A percentile compares a stretch with the other conserved stretches of the same genome.
These are phyloP conservation scores for Morella rubra DNA, from an alignment of 306 rosid genomes.

Conservation along the genomic window DNA sequence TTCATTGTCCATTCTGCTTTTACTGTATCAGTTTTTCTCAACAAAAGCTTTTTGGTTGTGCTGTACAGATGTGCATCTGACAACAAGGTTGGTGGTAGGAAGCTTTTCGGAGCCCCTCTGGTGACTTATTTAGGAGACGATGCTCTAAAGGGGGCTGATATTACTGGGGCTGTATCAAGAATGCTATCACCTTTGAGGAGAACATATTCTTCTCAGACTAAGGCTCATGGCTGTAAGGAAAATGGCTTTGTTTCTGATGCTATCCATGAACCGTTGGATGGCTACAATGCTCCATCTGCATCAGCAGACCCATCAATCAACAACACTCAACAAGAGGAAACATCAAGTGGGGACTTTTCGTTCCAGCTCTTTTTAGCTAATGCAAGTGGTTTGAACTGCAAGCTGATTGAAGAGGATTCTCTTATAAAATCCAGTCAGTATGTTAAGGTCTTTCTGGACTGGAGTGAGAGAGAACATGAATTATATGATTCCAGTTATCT, in stretches of 20 bases:
- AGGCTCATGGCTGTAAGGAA: constrained; percentile 61
- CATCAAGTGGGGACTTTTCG: constrained; percentile 51
- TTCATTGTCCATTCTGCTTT: background rate
- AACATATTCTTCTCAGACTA: constrained; percentile 45
- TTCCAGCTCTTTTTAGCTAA: constrained; percentile 65
- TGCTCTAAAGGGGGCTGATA: constrained; percentile 53
- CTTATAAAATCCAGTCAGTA: constrained; percentile 45
- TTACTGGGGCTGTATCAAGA: constrained; percentile 54
- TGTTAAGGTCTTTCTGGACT: constrained; percentile 65
- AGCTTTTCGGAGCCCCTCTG: constrained; percentile 84
- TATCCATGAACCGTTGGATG: constrained; percentile 50
- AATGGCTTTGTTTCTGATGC: constrained; percentile 62
- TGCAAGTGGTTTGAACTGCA: constrained; percentile 51
- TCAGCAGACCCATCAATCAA: constrained; percentile 33
- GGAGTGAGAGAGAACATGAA: constrained; percentile 73
- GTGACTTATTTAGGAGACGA: constrained; percentile 70
- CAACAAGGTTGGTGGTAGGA: constrained; percentile 66
- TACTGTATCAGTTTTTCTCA: constrained; percentile 10
- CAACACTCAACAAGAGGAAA: constrained; percentile 45
- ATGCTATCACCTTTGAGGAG: constrained; percentile 71
- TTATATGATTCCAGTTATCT: constrained; percentile 74
- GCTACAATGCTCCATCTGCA: constrained; percentile 34
- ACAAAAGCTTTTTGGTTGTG: constrained; percentile 16
- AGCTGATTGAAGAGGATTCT: constrained; percentile 58
- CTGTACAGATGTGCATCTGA: constrained; percentile 46